A percentile compares a stretch with the other conserved stretches of the same genome.
Conservation (phyloP, 176 grass and related monocot genomes). For the Zea luxurians region DNA sequence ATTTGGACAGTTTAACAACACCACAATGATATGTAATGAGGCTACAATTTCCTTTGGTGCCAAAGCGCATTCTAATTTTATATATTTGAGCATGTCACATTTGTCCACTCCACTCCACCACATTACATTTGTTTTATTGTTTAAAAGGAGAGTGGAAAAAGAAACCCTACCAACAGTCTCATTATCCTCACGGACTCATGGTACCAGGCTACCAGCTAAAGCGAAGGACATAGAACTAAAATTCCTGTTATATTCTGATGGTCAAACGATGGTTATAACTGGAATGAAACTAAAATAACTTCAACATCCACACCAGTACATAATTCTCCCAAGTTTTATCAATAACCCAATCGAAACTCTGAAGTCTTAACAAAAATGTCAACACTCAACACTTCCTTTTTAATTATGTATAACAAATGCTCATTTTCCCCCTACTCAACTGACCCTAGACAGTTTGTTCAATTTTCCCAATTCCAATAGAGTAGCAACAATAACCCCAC, state of each 20-base stretch:
- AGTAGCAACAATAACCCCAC: not conserved
- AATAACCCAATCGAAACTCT: not conserved
- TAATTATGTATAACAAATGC: not conserved
- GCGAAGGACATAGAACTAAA: not conserved
- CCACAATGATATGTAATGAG: not conserved
- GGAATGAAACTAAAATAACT: slow-evolving; percentile 1
- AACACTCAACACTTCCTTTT: not conserved
- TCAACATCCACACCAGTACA: not conserved
- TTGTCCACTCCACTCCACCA: not conserved
- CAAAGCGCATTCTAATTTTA: not conserved
- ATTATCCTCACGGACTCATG: not conserved
- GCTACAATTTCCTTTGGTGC: too few species aligned
- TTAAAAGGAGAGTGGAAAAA: not conserved
- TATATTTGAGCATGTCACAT: slow-evolving; percentile 1
- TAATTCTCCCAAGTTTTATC: not conserved
- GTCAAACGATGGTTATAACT: not conserved
- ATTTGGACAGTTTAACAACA: not conserved
- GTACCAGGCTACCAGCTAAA: not conserved
- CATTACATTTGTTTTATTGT: slow-evolving; percentile 17
- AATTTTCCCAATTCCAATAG: not conserved
- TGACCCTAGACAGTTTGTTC: not conserved
- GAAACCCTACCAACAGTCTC: not conserved
- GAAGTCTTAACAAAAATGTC: slow-evolving; percentile 4
- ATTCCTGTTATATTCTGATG: not conserved
- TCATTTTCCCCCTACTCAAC: not conserved